Evolutionary conservation across 1,284 basidiomycete genomes (phyloP), one percentile per base, ranked within the genome.

Genomic region (Marasmius tenuissimus): DNA sequence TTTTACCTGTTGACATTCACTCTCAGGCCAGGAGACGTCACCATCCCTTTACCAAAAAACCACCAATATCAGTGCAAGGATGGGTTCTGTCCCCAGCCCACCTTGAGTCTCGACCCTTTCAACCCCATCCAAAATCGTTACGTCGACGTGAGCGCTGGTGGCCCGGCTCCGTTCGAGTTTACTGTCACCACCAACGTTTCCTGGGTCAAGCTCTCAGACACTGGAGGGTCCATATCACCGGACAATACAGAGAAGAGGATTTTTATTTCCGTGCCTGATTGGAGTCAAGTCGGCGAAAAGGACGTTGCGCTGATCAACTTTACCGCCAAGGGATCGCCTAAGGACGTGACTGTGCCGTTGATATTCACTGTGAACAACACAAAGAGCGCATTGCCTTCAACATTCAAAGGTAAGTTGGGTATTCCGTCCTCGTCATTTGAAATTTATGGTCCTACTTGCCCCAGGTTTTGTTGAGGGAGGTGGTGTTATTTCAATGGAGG

Each of bases 401-500:
- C 52, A 9, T 54, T 54, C 34, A 54, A 54, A 37, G 52, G 52
- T 54, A n/a, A 2, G 35, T 12, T 47, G 45, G 2, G 16, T 35
- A 4, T 9, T 10, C 12, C 4, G 16, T 33, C 33, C 20, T 37
- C 4, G 10, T 27, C 16, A 35, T 14, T 7, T 2, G n/a, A 33
- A 18, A 3, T n/a, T 54, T 14, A 35, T 3, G 16, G 9, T 10
- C 18, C 14, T 54, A 3, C n/a, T 14, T 37, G 11, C 38, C n/a
- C 38, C 57, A 83, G 87, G 88, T 5, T 87, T 87, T 63, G 82
- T 90, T 20, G 85, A 90, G 68, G 85, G 84, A 14, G 81, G 83
- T 56, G 85, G 86, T 10, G 83, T 79, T 16, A 77, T 91, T 48
- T 85, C 85, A 1, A 86, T 90, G 45, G 87, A 91, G 67, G 88